A percentile compares a stretch with the other conserved stretches of the same genome.
Conservation (phyloP, 148 eudicot genomes). For the Silene uniflora region DNA sequence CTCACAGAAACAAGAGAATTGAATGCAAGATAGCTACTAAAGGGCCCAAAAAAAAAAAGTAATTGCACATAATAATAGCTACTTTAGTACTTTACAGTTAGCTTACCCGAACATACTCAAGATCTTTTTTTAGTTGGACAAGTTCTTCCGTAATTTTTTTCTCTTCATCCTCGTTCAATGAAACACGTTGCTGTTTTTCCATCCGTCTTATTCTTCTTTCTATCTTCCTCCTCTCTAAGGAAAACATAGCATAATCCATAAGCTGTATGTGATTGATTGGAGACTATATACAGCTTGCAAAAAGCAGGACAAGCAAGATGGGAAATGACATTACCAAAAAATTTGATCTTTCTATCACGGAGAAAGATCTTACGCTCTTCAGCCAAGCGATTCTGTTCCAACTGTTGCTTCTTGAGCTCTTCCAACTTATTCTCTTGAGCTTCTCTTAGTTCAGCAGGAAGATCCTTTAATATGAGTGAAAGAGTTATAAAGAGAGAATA, state of each 20-base stretch:
- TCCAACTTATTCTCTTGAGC: slow-evolving; percentile 77
- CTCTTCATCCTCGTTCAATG: slow-evolving; percentile 63
- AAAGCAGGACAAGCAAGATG: background rate
- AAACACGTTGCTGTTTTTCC: slow-evolving; percentile 78
- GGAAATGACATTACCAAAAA: slow-evolving; percentile 57
- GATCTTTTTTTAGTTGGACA: slow-evolving; percentile 74
- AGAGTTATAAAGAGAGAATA: background rate
- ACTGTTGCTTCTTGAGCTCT: slow-evolving; percentile 76
- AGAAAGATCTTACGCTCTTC: slow-evolving; percentile 68
- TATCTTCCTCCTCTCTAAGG: slow-evolving; percentile 80
- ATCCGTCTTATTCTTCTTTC: slow-evolving; percentile 82
- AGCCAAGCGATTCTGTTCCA: slow-evolving; percentile 61
- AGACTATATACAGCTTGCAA: background rate
- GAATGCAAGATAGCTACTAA: too few species aligned
- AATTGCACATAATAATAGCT: too few species aligned
- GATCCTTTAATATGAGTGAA: slow-evolving; percentile 47
- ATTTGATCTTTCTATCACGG: slow-evolving; percentile 74
- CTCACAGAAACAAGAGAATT: too few species aligned
- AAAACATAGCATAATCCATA: background rate
- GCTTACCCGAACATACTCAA: slow-evolving; percentile 93
- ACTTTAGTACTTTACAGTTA: too few species aligned
- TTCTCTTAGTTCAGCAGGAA: slow-evolving; percentile 70
- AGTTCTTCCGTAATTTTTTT: slow-evolving; percentile 58
- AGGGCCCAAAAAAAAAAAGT: too few species aligned
- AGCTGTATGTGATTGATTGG: background rate